Conservation (phyloP, 768 basidiomycete genomes). For the Clitopilus hobsonii region DNA sequence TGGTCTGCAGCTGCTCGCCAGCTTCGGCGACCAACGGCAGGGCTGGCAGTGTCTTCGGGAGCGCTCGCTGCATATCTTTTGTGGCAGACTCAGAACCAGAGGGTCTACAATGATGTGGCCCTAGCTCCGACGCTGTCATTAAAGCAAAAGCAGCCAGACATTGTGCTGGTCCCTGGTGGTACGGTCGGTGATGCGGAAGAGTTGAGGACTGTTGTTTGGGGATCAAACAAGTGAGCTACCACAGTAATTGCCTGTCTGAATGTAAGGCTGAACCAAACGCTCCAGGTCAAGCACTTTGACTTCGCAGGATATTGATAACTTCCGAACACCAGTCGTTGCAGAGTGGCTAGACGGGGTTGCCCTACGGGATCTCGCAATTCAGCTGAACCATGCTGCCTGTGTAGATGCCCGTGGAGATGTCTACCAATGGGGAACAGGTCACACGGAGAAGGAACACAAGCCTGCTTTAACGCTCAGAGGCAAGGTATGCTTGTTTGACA, state of each 20-base stretch:
- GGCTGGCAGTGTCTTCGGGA: slow-evolving; percentile 21
- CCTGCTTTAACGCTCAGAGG: slow-evolving; percentile 58
- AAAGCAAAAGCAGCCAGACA: slow-evolving; percentile 11
- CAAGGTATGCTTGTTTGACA: slow-evolving; percentile 41
- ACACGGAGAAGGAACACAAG: slow-evolving; percentile 16
- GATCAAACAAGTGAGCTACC: slow-evolving; percentile 60
- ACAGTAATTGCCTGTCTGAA: neutral
- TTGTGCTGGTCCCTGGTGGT: slow-evolving; percentile 5
- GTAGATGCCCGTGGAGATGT: slow-evolving; percentile 78
- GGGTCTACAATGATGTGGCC: slow-evolving; percentile 25
- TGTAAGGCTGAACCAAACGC: slow-evolving; percentile 3
- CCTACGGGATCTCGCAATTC: slow-evolving; percentile 67
- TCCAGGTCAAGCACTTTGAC: slow-evolving; percentile 43
- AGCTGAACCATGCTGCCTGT: slow-evolving; percentile 65
- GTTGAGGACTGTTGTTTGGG: slow-evolving; percentile 61
- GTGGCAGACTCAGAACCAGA: slow-evolving; percentile 31
- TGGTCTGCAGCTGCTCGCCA: slow-evolving; percentile 10
- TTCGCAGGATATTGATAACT: slow-evolving; percentile 31
- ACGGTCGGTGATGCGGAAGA: slow-evolving; percentile 20
- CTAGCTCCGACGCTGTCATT: slow-evolving; percentile 1
- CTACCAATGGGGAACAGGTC: slow-evolving; percentile 74
- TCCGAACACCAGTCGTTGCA: slow-evolving; percentile 47
- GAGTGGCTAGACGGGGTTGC: slow-evolving; percentile 65
- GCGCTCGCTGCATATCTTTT: slow-evolving; percentile 29
- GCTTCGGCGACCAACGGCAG: slow-evolving; percentile 3